Conservation (phyloP, 1,284 basidiomycete species). For the Puccinia hordei region DNA sequence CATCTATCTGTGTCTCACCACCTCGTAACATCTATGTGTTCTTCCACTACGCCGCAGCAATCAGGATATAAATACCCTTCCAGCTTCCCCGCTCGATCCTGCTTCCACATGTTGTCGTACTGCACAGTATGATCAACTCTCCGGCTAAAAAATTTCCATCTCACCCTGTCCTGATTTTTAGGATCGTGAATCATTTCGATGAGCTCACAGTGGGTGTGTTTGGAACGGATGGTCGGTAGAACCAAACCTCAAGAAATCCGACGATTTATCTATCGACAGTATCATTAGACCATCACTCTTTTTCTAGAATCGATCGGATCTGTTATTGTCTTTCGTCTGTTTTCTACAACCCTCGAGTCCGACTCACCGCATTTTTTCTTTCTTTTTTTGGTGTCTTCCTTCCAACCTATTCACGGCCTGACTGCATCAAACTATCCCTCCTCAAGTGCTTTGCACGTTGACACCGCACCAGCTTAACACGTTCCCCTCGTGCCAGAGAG, state of each 20-base stretch:
- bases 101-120: not conserved
- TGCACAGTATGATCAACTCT: not conserved
- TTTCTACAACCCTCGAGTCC: constrained; percentile 5
- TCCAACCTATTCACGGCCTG: no score
- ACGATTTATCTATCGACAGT: not conserved
- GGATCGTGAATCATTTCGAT: constrained; percentile 10
- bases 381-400: no score
- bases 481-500: no score
- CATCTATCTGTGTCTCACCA: no score
- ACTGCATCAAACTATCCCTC: no score
- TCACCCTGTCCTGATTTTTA: not conserved
- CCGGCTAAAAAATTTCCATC: constrained; percentile 8
- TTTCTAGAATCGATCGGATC: not conserved
- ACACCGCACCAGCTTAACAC: no score
- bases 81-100: not conserved
- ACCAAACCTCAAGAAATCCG: not conserved
- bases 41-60: no score
- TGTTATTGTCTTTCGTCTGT: not conserved
- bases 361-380: no score
- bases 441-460: no score
- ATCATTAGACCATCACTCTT: not conserved
- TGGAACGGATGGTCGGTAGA: constrained; percentile 19
- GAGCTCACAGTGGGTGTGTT: constrained; percentile 1
- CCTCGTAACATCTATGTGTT: not conserved
- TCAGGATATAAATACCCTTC: not conserved